These are phyloP conservation scores for Backusella westeae DNA, from an alignment of 192 early-diverging fungal species.

Conservation along the genomic window DNA sequence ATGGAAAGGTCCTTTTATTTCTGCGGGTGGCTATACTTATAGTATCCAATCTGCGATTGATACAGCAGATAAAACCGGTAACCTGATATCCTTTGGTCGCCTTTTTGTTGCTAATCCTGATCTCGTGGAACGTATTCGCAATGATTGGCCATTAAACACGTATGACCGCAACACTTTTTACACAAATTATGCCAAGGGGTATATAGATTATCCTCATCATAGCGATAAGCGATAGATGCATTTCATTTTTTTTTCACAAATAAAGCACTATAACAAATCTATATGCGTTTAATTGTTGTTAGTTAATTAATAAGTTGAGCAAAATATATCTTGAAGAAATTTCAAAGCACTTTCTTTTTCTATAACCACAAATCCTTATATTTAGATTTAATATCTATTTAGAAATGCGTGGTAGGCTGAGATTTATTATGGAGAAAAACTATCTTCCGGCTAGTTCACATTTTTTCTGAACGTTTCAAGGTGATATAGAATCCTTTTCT, in stretches of 20 bases:
- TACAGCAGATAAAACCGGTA: slow-evolving; percentile 10
- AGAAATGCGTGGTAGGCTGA: neutral
- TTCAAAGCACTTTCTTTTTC: neutral
- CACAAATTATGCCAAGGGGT: slow-evolving; percentile 6
- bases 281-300: no score
- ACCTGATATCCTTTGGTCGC: slow-evolving; percentile 31
- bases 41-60: slow-evolving; percentile 5
- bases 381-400: neutral
- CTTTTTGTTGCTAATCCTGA: slow-evolving; percentile 35
- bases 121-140: slow-evolving; percentile 19
- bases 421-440: neutral
- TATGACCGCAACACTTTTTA: slow-evolving; percentile 27
- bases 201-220: slow-evolving; percentile 22
- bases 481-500: neutral
- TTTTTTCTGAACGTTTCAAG: neutral
- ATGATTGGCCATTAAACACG: slow-evolving; percentile 17
- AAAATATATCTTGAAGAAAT: neutral
- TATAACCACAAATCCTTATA: neutral
- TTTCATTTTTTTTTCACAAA: neutral
- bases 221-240: neutral
- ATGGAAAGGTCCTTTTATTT: slow-evolving; percentile 10
- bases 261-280: no score
- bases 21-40: slow-evolving; percentile 22
- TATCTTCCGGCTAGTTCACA: neutral
- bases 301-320: neutral